Evolutionary conservation across 1,139 yeast genomes (phyloP).

Genomic region (Blastobotrys niveus): DNA sequence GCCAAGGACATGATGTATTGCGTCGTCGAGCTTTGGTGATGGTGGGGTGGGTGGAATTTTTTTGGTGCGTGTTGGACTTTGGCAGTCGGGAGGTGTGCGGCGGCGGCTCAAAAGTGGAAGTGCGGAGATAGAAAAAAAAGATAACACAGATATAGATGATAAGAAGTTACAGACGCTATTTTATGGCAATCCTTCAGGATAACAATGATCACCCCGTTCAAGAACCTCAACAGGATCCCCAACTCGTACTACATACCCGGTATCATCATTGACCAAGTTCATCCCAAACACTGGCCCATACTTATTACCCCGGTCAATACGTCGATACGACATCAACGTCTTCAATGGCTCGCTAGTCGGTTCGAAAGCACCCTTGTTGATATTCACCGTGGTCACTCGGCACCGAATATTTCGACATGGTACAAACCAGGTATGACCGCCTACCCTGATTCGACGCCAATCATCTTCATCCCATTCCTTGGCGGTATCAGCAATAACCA

Average conservation of each 20-base stretch:
- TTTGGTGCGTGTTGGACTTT: no score
- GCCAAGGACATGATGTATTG: conserved; percentile 4
- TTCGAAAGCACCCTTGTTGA: conserved; percentile 34
- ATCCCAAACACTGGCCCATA: conserved; percentile 38
- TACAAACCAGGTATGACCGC: conserved; percentile 30
- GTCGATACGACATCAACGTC: conserved; percentile 35
- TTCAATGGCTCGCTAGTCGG: conserved; percentile 33
- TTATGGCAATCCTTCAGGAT: conserved; percentile 7
- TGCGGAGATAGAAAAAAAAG: no score
- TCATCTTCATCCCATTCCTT: conserved; percentile 38
- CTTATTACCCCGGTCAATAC: conserved; percentile 36
- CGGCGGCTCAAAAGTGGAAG: no score
- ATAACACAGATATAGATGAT: no score
- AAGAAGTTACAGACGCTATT: no score
- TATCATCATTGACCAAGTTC: conserved; percentile 33
- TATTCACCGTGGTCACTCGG: conserved; percentile 38
- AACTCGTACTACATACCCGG: conserved; percentile 27
- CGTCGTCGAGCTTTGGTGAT: no score
- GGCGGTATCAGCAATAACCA: conserved; percentile 33
- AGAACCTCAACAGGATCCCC: conserved; percentile 33
- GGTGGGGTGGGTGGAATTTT: no score
- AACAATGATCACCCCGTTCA: conserved; percentile 24
- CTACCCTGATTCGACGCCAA: conserved; percentile 34
- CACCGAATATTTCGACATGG: conserved; percentile 38
- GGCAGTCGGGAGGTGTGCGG: no score